Base-by-base conservation (phyloP, 2,329 filamentous ascomycete genomes). In the Diaporthe sp. region DNA sequence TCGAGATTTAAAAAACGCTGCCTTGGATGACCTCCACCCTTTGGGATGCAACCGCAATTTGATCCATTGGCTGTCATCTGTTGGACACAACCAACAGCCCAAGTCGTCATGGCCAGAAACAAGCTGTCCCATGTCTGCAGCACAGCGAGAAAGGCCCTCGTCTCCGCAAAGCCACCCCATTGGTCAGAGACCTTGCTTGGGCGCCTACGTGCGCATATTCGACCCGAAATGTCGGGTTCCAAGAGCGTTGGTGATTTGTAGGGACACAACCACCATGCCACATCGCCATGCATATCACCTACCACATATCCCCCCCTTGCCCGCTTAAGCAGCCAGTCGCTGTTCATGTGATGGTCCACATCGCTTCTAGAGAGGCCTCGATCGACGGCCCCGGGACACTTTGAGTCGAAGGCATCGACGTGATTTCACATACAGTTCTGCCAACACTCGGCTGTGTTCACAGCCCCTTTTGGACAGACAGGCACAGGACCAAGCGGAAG, bases 191-290 rank as follows among this genome's bases (percentile, higher is more conserved):
- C 17, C 57, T 17, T 15, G 57, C 31, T 25, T 44, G 17, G 65
- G 74, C 74, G 39, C 61, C 74, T 76, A 74, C 6, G 7, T 39
- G 61, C 61, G 25, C n/a, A 65, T 37, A 49, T 12, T 10, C 22
- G 65, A 10, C 25, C 74, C 74, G 51, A n/a, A 62, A 25, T 71
- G 57, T 67, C 72, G 74, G 74, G 57, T 49, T 44, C 44, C 39
- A 53, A 19, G 25, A 8, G n/a, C 31, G 49, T 28, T 71, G 53
- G 46, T 59, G 37, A 74, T 71, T 71, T 58, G 72, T 25, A 39
- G 28, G 7, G 31, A 15, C 2, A 65, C 28, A 12, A 51, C 9
- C 10, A 28, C 13, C 25, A 62, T 73, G 59, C 74, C 42, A 55
- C 46, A 39, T 62, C 39, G 22, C 37, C 19, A 25, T 37, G 12